Percentiles rank a stretch among this genome's conserved stretches.
These are phyloP conservation scores for Aureobasidium vineae DNA, from an alignment of 2,329 filamentous ascomycete species.

Conservation along the genomic window DNA sequence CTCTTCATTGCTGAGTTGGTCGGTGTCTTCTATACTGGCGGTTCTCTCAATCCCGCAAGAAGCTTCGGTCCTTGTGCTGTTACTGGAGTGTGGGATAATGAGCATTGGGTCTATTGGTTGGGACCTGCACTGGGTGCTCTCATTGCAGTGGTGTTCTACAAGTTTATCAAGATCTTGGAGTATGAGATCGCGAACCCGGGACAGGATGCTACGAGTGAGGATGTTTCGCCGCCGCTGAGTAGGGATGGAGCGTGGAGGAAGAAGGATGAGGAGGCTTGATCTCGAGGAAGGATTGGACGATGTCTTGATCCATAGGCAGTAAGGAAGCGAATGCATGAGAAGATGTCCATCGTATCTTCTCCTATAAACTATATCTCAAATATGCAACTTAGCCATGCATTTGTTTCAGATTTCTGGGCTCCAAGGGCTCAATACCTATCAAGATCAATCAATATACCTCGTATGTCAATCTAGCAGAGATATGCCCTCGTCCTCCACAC, in stretches of 20 bases:
- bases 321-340: too few relatives aligned
- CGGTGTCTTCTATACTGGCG: conserved; percentile 48
- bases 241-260: neutral
- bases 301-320: too few relatives aligned
- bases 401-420: too few relatives aligned
- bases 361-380: too few relatives aligned
- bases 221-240: neutral
- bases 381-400: too few relatives aligned
- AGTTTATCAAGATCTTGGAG: conserved; percentile 43
- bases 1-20: conserved; percentile 62
- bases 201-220: conserved; percentile 28
- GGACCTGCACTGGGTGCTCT: conserved; percentile 15
- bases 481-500: too few relatives aligned
- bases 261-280: conserved; percentile 16
- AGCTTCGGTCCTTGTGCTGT: conserved; percentile 45
- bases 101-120: conserved; percentile 46
- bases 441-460: too few relatives aligned
- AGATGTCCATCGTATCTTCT: too few relatives aligned
- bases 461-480: too few relatives aligned
- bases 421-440: too few relatives aligned
- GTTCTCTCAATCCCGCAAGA: conserved; percentile 44
- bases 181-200: conserved; percentile 45
- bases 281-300: too few relatives aligned
- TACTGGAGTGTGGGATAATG: conserved; percentile 39
- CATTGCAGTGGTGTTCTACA: conserved; percentile 42